Evolutionary conservation across 2,329 filamentous ascomycete genomes (phyloP).

Genomic region (Botrytis porri): DNA sequence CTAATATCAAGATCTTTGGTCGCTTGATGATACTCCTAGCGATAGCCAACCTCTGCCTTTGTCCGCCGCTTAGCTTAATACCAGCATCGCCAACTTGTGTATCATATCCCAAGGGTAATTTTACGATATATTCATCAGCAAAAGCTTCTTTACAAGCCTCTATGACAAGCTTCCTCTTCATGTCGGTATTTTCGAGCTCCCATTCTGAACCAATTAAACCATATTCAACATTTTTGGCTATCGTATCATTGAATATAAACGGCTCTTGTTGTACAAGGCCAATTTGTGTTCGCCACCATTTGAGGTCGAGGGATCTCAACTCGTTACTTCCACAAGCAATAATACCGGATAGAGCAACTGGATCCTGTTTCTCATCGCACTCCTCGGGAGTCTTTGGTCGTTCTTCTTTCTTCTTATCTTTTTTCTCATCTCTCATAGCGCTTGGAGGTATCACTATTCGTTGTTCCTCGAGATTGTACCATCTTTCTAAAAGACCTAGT

Average conservation of each 20-base stretch:
- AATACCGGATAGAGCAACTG: constrained; percentile 48
- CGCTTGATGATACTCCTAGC: constrained; percentile 68
- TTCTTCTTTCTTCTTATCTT: constrained; percentile 44
- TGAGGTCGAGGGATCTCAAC: constrained; percentile 58
- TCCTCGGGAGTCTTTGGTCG: constrained; percentile 30
- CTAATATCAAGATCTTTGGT: constrained; percentile 66
- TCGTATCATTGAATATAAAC: constrained; percentile 64
- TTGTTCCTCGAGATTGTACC: constrained; percentile 38
- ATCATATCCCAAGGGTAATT: constrained; percentile 63
- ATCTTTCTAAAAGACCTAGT: constrained; percentile 41
- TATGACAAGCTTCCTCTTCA: constrained; percentile 57
- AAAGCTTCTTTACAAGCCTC: constrained; percentile 66
- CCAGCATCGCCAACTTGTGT: constrained; percentile 75
- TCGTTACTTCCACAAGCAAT: constrained; percentile 54
- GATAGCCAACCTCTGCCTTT: constrained; percentile 74
- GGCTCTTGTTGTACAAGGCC: constrained; percentile 67
- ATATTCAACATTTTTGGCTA: constrained; percentile 60
- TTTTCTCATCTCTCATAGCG: constrained; percentile 22
- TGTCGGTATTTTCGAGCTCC: constrained; percentile 52
- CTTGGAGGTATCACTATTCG: constrained; percentile 17
- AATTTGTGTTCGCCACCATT: constrained; percentile 59
- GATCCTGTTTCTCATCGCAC: constrained; percentile 30
- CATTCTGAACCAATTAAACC: constrained; percentile 54
- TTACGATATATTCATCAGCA: constrained; percentile 66
- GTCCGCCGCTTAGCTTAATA: constrained; percentile 74